Conservation (phyloP, 768 basidiomycete genomes). For the Leccinum ochraceum region DNA sequence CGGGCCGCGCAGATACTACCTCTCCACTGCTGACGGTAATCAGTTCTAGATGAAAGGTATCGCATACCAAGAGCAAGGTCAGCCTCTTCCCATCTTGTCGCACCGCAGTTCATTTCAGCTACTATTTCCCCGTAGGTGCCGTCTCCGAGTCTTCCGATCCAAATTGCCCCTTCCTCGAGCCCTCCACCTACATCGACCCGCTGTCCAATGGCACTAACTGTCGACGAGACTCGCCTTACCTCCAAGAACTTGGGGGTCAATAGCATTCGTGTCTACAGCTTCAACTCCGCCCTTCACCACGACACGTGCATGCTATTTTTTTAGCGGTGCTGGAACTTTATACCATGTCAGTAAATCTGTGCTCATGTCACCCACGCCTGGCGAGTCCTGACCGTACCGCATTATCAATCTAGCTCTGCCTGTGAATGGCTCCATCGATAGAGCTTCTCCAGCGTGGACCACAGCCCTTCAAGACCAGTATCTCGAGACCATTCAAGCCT, state of each 20-base stretch:
- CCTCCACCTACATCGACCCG: constrained; percentile 79
- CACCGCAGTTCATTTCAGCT: not conserved
- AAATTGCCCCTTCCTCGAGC: constrained; percentile 67
- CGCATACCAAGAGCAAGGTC: constrained; percentile 84
- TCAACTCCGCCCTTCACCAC: constrained; percentile 80
- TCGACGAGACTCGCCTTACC: constrained; percentile 74
- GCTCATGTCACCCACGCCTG: not conserved
- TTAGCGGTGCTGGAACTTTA: constrained; percentile 80
- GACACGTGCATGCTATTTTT: constrained; percentile 82
- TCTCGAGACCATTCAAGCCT: constrained; percentile 71
- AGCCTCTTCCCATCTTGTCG: not conserved
- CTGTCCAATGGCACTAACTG: constrained; percentile 70
- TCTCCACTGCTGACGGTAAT: constrained; percentile 72
- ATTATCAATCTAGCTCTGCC: constrained; percentile 89
- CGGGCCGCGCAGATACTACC: constrained; percentile 59
- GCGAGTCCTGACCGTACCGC: constrained; percentile 11
- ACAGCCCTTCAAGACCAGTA: constrained; percentile 81
- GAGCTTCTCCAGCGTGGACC: constrained; percentile 70
- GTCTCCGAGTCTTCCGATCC: constrained; percentile 42
- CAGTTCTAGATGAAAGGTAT: constrained; percentile 90
- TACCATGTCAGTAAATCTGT: constrained; percentile 62
- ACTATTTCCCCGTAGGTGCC: constrained; percentile 29
- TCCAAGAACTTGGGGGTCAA: constrained; percentile 80
- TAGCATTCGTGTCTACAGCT: constrained; percentile 82
- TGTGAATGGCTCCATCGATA: constrained; percentile 82